Percentiles rank a stretch among this genome's conserved stretches.
Evolutionary conservation across 192 early-diverging fungal species (phyloP).

Genomic region (Mortierella hygrophila): DNA sequence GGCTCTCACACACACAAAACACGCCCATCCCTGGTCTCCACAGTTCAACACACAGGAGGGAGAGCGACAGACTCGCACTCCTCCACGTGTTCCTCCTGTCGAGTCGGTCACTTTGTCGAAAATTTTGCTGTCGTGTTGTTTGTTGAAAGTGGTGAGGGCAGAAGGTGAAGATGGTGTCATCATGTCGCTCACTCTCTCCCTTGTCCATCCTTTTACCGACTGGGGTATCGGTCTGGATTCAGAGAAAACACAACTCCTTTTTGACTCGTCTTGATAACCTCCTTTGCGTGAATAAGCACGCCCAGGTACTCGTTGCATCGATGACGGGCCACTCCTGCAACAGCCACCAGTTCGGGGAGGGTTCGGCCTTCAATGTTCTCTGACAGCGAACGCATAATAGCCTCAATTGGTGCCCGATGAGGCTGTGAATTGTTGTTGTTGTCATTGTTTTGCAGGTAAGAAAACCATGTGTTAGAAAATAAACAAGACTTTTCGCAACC

Average conservation of each 20-base stretch:
- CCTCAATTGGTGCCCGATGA: constrained; percentile 38
- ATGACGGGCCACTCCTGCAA: constrained; percentile 32
- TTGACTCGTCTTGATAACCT: constrained; percentile 41
- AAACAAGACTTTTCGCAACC: background rate
- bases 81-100: background rate
- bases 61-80: background rate
- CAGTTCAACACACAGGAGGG: background rate
- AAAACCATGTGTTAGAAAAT: background rate
- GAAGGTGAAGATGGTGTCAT: background rate
- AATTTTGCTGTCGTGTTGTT: background rate
- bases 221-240: constrained; percentile 56
- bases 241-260: constrained; percentile 44
- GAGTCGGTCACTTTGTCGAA: background rate
- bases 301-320: constrained; percentile 51
- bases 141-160: background rate
- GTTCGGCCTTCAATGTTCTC: constrained; percentile 44
- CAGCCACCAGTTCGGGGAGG: constrained; percentile 35
- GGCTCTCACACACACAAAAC: background rate
- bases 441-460: background rate
- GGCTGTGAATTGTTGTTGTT: constrained; percentile 17
- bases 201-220: constrained; percentile 16
- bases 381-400: constrained; percentile 45
- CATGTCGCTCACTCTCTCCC: background rate
- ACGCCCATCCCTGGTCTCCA: background rate
- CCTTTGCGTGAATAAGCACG: constrained; percentile 42